Percentiles rank a stretch among this genome's conserved stretches.
Evolutionary conservation across 306 rosid genomes (phyloP).

Genomic region (Malus sylvestris): DNA sequence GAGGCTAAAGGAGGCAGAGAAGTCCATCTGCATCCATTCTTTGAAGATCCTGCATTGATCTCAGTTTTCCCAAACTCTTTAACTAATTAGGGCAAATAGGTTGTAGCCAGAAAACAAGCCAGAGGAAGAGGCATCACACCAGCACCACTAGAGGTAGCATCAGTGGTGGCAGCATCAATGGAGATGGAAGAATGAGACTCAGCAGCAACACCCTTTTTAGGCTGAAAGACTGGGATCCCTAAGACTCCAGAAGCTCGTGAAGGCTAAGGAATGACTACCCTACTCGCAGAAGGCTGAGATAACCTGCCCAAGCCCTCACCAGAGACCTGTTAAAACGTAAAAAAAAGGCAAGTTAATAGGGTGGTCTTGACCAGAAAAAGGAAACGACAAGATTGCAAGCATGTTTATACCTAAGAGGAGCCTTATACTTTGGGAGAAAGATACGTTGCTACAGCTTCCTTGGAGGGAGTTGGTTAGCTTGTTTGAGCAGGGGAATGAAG

Average conservation of each 20-base stretch:
- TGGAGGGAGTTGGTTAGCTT: no score
- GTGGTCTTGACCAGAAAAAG: no score
- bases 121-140: no score
- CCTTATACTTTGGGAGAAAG: fast-evolving
- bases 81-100: fast-evolving
- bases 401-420: no score
- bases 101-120: fast-evolving
- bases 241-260: fast-evolving
- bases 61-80: no score
- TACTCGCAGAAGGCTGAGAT: fast-evolving
- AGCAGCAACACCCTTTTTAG: fast-evolving
- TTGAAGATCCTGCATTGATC: fast-evolving
- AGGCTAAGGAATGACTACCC: no score
- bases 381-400: fast-evolving
- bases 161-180: fast-evolving
- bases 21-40: no score
- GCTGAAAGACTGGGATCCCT: no score
- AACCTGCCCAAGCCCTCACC: fast-evolving
- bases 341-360: no score
- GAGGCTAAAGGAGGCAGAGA: no score
- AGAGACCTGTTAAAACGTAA: fast-evolving
- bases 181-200: no score
- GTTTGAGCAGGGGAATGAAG: no score
- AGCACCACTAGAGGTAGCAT: fast-evolving
- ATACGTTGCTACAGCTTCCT: fast-evolving